Conservation (phyloP, 306 rosid genomes). For the Macrotyloma uniflorum region DNA sequence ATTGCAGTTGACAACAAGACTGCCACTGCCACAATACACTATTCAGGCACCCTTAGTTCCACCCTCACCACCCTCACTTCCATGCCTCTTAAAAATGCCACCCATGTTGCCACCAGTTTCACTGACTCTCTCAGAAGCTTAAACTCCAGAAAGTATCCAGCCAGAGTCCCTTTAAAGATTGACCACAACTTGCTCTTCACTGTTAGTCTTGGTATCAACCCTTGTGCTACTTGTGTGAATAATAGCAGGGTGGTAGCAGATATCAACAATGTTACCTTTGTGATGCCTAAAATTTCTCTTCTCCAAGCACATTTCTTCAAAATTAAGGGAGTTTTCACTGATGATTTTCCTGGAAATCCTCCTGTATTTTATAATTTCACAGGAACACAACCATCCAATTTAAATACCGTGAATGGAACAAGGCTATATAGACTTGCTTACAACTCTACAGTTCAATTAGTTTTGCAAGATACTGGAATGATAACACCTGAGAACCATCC, state of each 20-base stretch:
- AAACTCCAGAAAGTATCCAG: constrained; percentile 64
- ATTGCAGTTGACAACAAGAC: constrained; percentile 62
- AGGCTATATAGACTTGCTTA: constrained; percentile 74
- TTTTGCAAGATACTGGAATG: constrained; percentile 85
- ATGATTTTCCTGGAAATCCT: constrained; percentile 81
- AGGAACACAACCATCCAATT: constrained; percentile 59
- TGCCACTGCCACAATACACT: constrained; percentile 68
- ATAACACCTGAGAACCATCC: constrained; percentile 88
- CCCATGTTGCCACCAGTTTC: constrained; percentile 56
- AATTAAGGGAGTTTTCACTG: constrained; percentile 71
- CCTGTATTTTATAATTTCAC: constrained; percentile 56
- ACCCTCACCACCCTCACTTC: constrained; percentile 55
- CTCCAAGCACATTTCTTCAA: constrained; percentile 89
- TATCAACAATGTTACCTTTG: constrained; percentile 74
- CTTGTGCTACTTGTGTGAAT: constrained; percentile 61
- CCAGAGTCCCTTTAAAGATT: constrained; percentile 65
- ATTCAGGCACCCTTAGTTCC: constrained; percentile 48
- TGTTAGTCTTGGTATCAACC: constrained; percentile 68
- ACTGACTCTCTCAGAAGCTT: constrained; percentile 64
- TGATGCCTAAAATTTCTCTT: constrained; percentile 73
- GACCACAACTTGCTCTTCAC: constrained; percentile 80
- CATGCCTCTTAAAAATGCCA: constrained; percentile 65
- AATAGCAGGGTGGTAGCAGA: constrained; percentile 69
- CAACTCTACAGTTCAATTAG: constrained; percentile 72
- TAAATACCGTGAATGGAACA: constrained; percentile 65